Base-by-base conservation (phyloP, 345 rosid species). In the Salix caprea region DNA sequence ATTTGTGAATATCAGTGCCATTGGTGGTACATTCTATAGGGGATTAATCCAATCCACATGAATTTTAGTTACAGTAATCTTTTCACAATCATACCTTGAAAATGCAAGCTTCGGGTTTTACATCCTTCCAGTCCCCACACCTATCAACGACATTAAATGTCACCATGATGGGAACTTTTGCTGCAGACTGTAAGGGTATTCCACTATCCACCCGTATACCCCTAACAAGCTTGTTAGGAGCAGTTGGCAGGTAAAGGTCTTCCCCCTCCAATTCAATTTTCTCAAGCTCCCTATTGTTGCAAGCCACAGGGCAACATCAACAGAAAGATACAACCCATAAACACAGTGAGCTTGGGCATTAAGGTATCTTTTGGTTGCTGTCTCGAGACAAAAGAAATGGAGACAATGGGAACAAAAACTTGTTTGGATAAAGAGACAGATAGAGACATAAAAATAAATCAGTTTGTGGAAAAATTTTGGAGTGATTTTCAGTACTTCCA, bases 121-220 rank as follows among this genome's bases (percentile, higher is more conserved):
- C 86, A 71, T 89, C 85, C 73, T 75, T 84, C 13, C 24, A 84
- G 75, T 89, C 91, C 75, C 97, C 97, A 71, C 86, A 90, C 58
- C 92, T 89, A 86, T 96, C 99, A 74, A 89, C 82, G 77, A 96
- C 99, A 83, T 96, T 83, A 88, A 96, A 96, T 67, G 95, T 87
- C 67, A 94, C 90, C 97, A 96, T 88, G 56, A 96, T 93, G 78
- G 99, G 99, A 80, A 96, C 99, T 84, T 96, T 96, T 42, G 98
- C 99, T 5, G 99, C 99, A 21, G 99, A 96, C 65, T 96, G 99
- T 69, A 96, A 86, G 16, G 98, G 99, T 88, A 96, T 96, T 78
- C 99, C 99, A 85, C 99, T 96, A 82, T 94, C 97, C 72, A 89
- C 91, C 48, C 76, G 90, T 65, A 96, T 92, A 73, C 97, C 96